These are phyloP conservation scores for Auricularia auricula-judae DNA, from an alignment of 768 basidiomycete species.

Conservation along the genomic window DNA sequence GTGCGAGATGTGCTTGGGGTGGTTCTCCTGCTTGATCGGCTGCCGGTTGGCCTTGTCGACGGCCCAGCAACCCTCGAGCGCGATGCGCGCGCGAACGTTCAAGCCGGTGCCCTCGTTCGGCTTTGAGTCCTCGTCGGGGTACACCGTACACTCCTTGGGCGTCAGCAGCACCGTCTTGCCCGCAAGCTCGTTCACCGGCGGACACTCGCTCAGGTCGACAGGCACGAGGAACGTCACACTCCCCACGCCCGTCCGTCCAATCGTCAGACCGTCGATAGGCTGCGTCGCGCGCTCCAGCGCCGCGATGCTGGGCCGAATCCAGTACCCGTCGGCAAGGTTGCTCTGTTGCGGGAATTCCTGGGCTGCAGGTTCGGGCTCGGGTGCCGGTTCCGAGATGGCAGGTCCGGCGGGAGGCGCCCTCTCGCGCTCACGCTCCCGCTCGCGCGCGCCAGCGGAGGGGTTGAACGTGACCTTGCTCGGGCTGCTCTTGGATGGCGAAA, in stretches of 20 bases:
- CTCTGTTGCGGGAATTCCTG: conserved; percentile 6
- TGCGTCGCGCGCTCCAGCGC: conserved; percentile 62
- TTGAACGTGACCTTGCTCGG: conserved; percentile 54
- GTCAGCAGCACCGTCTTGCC: conserved; percentile 85
- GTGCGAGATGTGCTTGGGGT: conserved; percentile 60
- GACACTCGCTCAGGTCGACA: conserved; percentile 73
- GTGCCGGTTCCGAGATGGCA: background rate
- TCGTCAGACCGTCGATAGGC: conserved; percentile 63
- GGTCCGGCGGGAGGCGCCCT: background rate
- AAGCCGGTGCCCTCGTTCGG: conserved; percentile 75
- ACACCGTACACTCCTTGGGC: conserved; percentile 87
- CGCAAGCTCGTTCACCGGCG: conserved; percentile 67
- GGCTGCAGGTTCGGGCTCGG: conserved; percentile 20
- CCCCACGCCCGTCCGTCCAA: conserved; percentile 88
- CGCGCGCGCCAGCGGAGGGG: conserved; percentile 63
- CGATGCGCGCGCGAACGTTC: conserved; percentile 76
- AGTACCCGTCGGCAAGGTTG: conserved; percentile 76
- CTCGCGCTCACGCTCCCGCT: conserved; percentile 36
- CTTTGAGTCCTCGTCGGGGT: conserved; percentile 86
- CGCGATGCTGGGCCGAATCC: conserved; percentile 68
- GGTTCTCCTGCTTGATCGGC: conserved; percentile 71
- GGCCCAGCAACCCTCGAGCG: conserved; percentile 74
- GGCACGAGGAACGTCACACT: conserved; percentile 72
- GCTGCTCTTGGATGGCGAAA: conserved; percentile 14
- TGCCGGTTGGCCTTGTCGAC: conserved; percentile 85